Evolutionary conservation across 805 yeast genomes (phyloP), one percentile per base, ranked within the genome.

Genomic region (Ogataea neopini): DNA sequence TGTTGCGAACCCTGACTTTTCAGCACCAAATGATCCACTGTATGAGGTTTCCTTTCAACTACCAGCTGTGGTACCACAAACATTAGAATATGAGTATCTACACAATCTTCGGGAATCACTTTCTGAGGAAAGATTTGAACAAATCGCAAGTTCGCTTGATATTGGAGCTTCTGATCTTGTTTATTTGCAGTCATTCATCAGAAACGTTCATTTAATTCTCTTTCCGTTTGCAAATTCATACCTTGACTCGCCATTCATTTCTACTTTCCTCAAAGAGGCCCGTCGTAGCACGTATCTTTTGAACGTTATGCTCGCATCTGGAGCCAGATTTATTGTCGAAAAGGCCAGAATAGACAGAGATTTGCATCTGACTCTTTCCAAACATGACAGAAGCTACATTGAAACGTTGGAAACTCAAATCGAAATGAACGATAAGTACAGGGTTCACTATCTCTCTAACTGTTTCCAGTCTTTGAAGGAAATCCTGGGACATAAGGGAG

Each of bases 281-380:
- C 41, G 48, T 32, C 71, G 75, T 19, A 86, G 83, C 53, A 69
- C 81, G 0, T 84, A 81, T 59, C 60, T 85, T 10, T 64, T 84
- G 38, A 83, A 86, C 34, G 88, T 88, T 0, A 76, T 84, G 26
- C 60, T 86, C 30, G 87, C 91, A 0, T 83, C 82, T 30, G 90
- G 91, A 5, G 89, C 90, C 0, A 72, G 81, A 35, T 72, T 76
- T 13, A 47, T 63, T 15, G 55, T 57, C 17, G 65, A 62, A 36
- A 60, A 59, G 44, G 59, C 63, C 8, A 47, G 53, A 2, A 52
- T 58, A 4, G 62, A 61, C 34, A 50, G 45, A 34, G 55, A 52
- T 6, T 32, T 32, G 2, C 52, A 51, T 32, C 15, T 51, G n/a
- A 18, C 40, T 4, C 34, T 14, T n/a, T 43, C 36, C 25, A 45